Conservation (phyloP, 495 filamentous ascomycete species). For the Aspergillus incahuasiensis region DNA sequence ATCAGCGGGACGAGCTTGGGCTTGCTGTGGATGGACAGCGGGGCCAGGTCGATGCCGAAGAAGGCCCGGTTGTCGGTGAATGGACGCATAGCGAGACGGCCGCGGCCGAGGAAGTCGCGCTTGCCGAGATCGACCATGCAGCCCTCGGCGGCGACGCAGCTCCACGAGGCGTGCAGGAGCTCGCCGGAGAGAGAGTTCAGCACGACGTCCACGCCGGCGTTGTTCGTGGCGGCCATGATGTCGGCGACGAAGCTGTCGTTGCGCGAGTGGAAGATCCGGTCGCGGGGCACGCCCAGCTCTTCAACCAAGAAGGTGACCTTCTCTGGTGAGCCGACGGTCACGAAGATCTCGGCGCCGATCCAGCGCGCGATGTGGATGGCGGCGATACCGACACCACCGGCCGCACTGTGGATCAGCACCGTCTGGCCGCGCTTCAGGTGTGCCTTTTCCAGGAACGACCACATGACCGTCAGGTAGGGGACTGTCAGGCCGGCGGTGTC, state of each 20-base stretch:
- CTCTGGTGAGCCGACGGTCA: conserved; percentile 41
- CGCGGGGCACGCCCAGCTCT: conserved; percentile 23
- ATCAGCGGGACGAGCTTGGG: too few species aligned
- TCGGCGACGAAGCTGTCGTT: conserved; percentile 40
- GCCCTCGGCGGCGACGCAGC: conserved; percentile 49
- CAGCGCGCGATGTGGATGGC: conserved; percentile 21
- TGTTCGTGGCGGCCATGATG: conserved; percentile 40
- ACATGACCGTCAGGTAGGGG: conserved; percentile 36
- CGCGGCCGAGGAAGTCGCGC: conserved; percentile 19
- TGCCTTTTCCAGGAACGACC: conserved; percentile 28
- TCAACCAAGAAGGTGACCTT: conserved; percentile 36
- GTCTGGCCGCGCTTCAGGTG: conserved; percentile 16
- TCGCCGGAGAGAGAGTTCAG: conserved; percentile 4
- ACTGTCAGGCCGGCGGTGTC: conserved; percentile 36
- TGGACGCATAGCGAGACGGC: conserved; percentile 25
- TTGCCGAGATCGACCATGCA: conserved; percentile 48
- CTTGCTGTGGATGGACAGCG: too few species aligned
- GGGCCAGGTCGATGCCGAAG: conserved; percentile 20
- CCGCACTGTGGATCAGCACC: conserved; percentile 28
- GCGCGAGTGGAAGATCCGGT: conserved; percentile 49
- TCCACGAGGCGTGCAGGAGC: conserved; percentile 24
- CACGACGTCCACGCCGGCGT: conserved; percentile 49
- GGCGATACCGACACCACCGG: conserved; percentile 26
- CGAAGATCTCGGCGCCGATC: conserved; percentile 32
- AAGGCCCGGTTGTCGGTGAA: conserved; percentile 36